Evolutionary conservation across 1,284 basidiomycete species (phyloP), one percentile per base, ranked within the genome.

Genomic region (Abortiporus biennis): DNA sequence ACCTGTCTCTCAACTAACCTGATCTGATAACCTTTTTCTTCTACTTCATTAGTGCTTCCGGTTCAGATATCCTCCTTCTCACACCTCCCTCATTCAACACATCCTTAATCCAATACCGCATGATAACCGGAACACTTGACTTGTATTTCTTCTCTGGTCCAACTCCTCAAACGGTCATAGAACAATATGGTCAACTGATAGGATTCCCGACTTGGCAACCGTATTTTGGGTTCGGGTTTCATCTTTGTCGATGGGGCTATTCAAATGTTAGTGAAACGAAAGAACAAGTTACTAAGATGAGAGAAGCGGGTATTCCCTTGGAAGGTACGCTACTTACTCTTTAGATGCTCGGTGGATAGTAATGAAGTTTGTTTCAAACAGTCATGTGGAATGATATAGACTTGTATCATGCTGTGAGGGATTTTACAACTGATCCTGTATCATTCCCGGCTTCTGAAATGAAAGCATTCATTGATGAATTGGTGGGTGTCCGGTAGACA

Each of bases 321-420:
- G 82, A 85, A 71, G 74, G 76, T 77, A 21, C 32, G 56, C 45
- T 40, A 33, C 30, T 0, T 27, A 35, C 20, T 17, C 36, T 12
- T 35, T 17, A 34, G 11, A 19, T 17, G 11, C 78, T 0, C 56
- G 61, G 2, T 85, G 85, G 40, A 82, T 82, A 32, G 43, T 37
- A 6, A 12, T 3, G 33, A 25, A 35, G 12, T 38, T 84, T 77
- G 85, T 82, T 82, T 83, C 80, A 8, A 83, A 85, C 55, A 79
- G 77, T 76, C 34, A 80, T 80, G 68, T 87, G 84, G 85, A 85
- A 81, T 53, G 85, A 87, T 51, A 85, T 87, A 47, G 85, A 88
- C 60, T 51, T 85, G 42, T 84, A 80, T 50, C 76, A 83, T 49
- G 71, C 75, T 21, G 66, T 72, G 38, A 71, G 82, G 6, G 81